These are phyloP conservation scores for Puccinia coronata DNA, from an alignment of 1,284 basidiomycete genomes.

Conservation along the genomic window DNA sequence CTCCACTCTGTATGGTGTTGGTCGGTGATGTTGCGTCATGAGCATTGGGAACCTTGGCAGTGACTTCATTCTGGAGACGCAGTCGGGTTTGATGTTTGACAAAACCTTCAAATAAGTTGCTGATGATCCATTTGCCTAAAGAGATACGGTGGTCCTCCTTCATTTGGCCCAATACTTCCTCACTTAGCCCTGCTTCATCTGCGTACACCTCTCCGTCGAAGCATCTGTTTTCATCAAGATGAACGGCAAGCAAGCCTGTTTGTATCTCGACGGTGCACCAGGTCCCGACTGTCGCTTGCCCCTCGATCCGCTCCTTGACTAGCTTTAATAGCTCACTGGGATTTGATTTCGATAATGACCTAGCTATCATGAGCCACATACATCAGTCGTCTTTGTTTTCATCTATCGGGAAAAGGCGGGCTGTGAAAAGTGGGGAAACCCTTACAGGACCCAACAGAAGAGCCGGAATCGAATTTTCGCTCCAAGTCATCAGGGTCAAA, in stretches of 20 bases:
- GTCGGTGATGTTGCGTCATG: slow-evolving; percentile 33
- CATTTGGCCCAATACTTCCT: slow-evolving; percentile 56
- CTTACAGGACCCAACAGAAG: slow-evolving; percentile 17
- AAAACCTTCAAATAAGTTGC: slow-evolving; percentile 57
- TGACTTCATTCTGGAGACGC: neutral
- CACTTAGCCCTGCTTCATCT: slow-evolving; percentile 66
- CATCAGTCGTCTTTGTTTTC: neutral
- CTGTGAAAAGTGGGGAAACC: neutral
- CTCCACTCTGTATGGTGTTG: slow-evolving; percentile 56
- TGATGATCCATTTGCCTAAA: slow-evolving; percentile 57
- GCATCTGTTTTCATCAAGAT: slow-evolving; percentile 75
- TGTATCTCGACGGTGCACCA: slow-evolving; percentile 91
- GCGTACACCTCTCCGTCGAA: slow-evolving; percentile 95
- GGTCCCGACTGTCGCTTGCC: slow-evolving; percentile 77
- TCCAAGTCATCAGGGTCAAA: slow-evolving; percentile 69
- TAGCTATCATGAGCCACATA: neutral
- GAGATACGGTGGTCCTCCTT: slow-evolving; percentile 69
- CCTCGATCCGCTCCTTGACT: slow-evolving; percentile 84
- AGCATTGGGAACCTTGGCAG: slow-evolving; percentile 14
- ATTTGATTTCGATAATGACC: slow-evolving; percentile 40
- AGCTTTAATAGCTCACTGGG: slow-evolving; percentile 74
- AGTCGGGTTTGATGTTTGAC: slow-evolving; percentile 46
- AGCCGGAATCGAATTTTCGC: slow-evolving; percentile 17
- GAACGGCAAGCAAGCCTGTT: slow-evolving; percentile 81
- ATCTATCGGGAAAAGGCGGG: neutral